Base-by-base conservation (phyloP, 176 grass and related monocot genomes). In the Elaeis guineensis region DNA sequence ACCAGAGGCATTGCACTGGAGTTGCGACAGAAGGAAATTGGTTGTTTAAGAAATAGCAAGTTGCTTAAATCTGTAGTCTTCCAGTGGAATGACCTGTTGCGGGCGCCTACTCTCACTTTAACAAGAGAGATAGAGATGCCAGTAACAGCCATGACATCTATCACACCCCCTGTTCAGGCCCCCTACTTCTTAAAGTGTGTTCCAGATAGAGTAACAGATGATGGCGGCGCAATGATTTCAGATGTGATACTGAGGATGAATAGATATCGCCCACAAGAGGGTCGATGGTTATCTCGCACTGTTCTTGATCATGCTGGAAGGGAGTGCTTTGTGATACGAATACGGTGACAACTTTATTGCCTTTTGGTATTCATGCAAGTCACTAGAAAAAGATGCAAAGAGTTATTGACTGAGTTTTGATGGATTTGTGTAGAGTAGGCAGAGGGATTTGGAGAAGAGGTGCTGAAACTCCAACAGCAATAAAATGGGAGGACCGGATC, bases 391-490 rank as follows among this genome's bases (percentile, higher is more conserved):
- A 39, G 2, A 21, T 63, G 12, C 18, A n/a, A 1, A 35, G 6
- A 32, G 6, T 44, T 11, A 67, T 20, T 20, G 23, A 20, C 16
- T 6, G 25, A 19, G 55, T 12, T 44, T 55, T 39, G 18, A 24
- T 21, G 17, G 9, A 67, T 22, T 66, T 80, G 32, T 96, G 75
- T 82, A 96, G 92, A 82, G 60, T 96, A 90, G 92, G 92, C 57
- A 90, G 82, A 88, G 87, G 92, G 69, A 88, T 96, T 72, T 96
- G 87, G 92, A 69, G 81, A 54, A 85, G 92, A 73, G 80, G 92
- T 58, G 86, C 83, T 76, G 92, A 96, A 82, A 87, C 78, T 78
- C 92, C 87, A 6, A 64, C 70, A 63, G 74, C 78, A 2, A 77
- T 96, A 39, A 90, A 90, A 79, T 80, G 75, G 72, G 92, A 90